A percentile compares a stretch with the other conserved stretches of the same genome.
Evolutionary conservation across 805 yeast species (phyloP).

Genomic region (Candida ortonii): DNA sequence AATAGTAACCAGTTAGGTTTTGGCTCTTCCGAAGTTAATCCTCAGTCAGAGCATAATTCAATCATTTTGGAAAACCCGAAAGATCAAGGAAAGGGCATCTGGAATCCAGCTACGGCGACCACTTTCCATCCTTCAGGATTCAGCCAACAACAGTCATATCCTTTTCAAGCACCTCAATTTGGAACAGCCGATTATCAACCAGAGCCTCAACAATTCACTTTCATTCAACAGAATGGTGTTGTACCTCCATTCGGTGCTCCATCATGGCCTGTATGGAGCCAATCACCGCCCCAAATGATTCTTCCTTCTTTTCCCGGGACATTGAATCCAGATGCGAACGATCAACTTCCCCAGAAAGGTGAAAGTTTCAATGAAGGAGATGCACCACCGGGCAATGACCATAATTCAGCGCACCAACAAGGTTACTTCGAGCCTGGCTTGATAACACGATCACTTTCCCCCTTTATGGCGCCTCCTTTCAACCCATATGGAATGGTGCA

Average conservation of each 20-base stretch:
- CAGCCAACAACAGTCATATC: conserved; percentile 13
- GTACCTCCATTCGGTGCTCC: conserved; percentile 21
- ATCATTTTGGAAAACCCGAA: conserved; percentile 29
- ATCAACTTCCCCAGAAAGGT: conserved; percentile 1
- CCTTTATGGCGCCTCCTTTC: conserved; percentile 50
- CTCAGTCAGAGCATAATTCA: conserved; percentile 36
- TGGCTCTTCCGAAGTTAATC: conserved; percentile 25
- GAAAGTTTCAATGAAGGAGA: conserved; percentile 7
- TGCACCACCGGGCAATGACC: background rate
- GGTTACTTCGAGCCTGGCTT: conserved; percentile 25
- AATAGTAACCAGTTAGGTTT: conserved; percentile 30
- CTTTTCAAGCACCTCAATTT: conserved; percentile 15
- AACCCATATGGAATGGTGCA: conserved; percentile 43
- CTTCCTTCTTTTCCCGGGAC: conserved; percentile 12
- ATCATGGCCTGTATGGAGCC: conserved; percentile 13
- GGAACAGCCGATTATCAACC: conserved; percentile 15
- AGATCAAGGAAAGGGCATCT: conserved; percentile 38
- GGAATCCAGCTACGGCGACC: conserved; percentile 67
- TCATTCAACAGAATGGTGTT: conserved; percentile 14
- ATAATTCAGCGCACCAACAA: conserved; percentile 11
- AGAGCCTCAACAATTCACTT: conserved; percentile 7
- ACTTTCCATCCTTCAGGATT: conserved; percentile 51
- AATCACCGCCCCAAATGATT: conserved; percentile 16
- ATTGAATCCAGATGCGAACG: conserved; percentile 1
- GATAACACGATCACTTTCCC: conserved; percentile 28